These are phyloP conservation scores for Ananas comosus DNA, from an alignment of 176 grass and related monocot genomes.

Conservation along the genomic window DNA sequence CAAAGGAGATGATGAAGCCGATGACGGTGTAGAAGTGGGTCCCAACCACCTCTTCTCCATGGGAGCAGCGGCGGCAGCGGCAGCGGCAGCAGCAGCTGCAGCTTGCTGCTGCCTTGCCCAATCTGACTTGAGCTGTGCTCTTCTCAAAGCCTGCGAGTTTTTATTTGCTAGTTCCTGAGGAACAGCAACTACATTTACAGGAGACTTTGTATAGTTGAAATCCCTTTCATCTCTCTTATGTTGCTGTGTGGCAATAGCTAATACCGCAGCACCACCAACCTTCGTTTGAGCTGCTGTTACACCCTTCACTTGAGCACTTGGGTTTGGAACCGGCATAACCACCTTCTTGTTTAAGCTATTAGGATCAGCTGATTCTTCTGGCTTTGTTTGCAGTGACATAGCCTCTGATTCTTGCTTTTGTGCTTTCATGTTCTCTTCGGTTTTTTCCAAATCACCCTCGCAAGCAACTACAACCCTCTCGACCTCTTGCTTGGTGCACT, in stretches of 20 bases:
- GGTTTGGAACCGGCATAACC: constrained; percentile 28
- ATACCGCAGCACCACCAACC: constrained; percentile 23
- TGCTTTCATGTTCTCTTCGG: constrained; percentile 68
- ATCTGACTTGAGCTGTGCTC: constrained; percentile 35
- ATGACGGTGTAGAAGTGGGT: constrained; percentile 40
- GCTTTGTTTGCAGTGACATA: constrained; percentile 9
- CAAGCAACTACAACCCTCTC: constrained; percentile 92
- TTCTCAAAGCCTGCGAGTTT: constrained; percentile 47
- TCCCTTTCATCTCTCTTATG: constrained; percentile 71
- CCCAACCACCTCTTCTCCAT: constrained; percentile 58
- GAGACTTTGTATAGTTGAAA: constrained; percentile 48
- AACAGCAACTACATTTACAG: constrained; percentile 27
- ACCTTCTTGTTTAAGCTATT: constrained; percentile 48
- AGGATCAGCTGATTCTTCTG: constrained; percentile 46
- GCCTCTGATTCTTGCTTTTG: constrained; percentile 63
- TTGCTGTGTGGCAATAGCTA: constrained; percentile 28
- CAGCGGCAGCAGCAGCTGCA: too few species aligned
- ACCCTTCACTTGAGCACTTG: neutral
- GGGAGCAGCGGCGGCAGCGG: constrained; percentile 9
- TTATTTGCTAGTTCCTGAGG: constrained; percentile 56
- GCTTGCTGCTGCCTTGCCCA: constrained; percentile 34
- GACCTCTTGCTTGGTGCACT: constrained; percentile 85
- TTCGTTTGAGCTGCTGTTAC: constrained; percentile 46
- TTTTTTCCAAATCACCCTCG: constrained; percentile 85
- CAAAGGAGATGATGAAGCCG: constrained; percentile 43